Evolutionary conservation across 495 filamentous ascomycete genomes (phyloP), one percentile per base, ranked within the genome.

Genomic region (Recurvomyces mirabilis): DNA sequence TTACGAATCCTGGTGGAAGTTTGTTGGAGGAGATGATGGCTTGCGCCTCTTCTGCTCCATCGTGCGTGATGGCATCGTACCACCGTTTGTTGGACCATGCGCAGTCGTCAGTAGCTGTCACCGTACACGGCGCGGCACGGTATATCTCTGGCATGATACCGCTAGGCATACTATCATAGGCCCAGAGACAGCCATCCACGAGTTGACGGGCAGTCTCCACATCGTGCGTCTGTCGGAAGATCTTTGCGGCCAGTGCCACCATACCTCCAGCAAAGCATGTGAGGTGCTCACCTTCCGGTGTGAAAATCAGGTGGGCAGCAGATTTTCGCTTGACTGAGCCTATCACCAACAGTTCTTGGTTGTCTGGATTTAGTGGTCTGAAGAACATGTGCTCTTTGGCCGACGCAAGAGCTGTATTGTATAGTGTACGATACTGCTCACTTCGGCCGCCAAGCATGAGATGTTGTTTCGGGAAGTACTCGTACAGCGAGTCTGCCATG

Each of bases 241-340:
- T 69, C 62, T 84, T 88, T 26, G 86, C 82, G 25, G 83, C 87
- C 41, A 98, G 70, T 4, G 78, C 93, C 43, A 93, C 80, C 89
- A 96, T 95, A 38, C 87, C 91, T 10, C 91, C 91, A 20, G 82
- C 69, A 55, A 96, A 98, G 59, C 91, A 98, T 11, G 80, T 79
- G 19, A 94, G 70, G 66, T 94, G 87, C 9, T 77, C 72, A 3
- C 74, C 71, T 50, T 91, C 80, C 6, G 52, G 47, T 4, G 21
- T 52, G 26, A 65, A 42, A 2, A n/a, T 48, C 12, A 23, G 18
- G n/a, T 22, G 51, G 22, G 34, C 5, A 3, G 41, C 46, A 14
- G 44, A 59, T 13, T 66, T 61, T 20, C 43, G 43, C 47, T 67
- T 70, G 11, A 79, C 73, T 0, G 78, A 75, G 18, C 75, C 73